Base-by-base conservation (phyloP, 2,329 filamentous ascomycete genomes). In the Fonsecaea erecta region DNA sequence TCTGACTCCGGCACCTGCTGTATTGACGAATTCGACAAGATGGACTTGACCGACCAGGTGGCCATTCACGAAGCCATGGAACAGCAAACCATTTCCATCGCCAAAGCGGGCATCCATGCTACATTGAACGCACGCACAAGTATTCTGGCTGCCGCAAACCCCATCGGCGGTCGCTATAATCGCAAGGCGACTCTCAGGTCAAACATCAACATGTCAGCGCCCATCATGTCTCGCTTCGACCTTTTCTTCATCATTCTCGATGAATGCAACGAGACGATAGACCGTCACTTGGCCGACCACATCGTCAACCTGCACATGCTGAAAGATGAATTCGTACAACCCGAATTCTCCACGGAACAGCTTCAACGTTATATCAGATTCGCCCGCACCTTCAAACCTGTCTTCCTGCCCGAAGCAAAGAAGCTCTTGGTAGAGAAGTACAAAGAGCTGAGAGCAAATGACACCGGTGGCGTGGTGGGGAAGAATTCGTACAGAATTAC, bases 61-160 rank as follows among this genome's bases (percentile, higher is more conserved):
- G 95, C 95, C 70, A 99, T 99, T 74, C 95, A 99, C 85, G 95
- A 99, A 87, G 95, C 95, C 65, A 99, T 99, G 95, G 95, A 99
- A 86, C 95, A 99, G 82, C 95, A 99, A 80, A 99, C 95, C 4
- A 99, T 99, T 71, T 97, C 93, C 8, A 99, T 99, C 74, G 94
- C 95, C 66, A 99, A 99, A 80, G 95, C 95, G 4, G 95, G 95
- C 74, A 99, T 99, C 65, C 95, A 99, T 77, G 96, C 95, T 3
- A 99, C 95, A 0, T 86, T 99, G 52, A 99, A 99, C 75, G 95
- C 95, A 1, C 88, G 95, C 62, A 97, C 95, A 0, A 95, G 90
- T 53, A 98, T 99, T 73, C 88, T 99, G 16, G 95, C 95, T 0
- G 95, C 95, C 6, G 95, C 95, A 32, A 99, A 99, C 77, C 95